Evolutionary conservation across 2,329 filamentous ascomycete genomes (phyloP).

Genomic region (Eutypa lata): DNA sequence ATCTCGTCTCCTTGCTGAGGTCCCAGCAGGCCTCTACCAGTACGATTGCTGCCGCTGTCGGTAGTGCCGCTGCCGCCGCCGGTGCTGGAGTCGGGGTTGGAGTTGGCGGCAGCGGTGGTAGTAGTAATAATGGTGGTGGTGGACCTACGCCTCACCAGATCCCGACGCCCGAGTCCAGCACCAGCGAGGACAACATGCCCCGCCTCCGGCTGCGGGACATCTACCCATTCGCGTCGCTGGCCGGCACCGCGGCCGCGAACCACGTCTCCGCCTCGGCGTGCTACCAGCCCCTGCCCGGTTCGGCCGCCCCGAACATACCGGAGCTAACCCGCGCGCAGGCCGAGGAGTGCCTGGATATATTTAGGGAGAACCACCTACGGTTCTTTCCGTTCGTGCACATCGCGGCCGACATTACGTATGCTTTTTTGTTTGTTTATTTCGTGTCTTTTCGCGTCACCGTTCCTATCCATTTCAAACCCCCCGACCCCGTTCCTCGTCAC

Average conservation of each 20-base stretch:
- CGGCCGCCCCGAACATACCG: constrained; percentile 6
- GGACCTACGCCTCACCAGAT: background rate
- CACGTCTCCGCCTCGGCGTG: constrained; percentile 1
- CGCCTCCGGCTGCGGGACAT: background rate
- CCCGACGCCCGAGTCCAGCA: background rate
- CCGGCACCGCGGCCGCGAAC: background rate
- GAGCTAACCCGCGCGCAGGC: constrained; percentile 18
- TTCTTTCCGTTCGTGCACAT: constrained; percentile 28
- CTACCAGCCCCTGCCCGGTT: constrained; percentile 14
- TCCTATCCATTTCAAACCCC: background rate
- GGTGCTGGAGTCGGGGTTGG: constrained; percentile 1
- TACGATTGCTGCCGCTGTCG: constrained; percentile 1
- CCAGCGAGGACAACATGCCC: background rate
- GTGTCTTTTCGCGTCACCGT: background rate
- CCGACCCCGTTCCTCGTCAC: background rate
- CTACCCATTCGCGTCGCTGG: background rate
- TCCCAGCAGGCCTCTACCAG: constrained; percentile 17
- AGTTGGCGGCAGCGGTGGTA: constrained; percentile 3
- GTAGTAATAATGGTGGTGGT: background rate
- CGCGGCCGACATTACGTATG: constrained; percentile 16
- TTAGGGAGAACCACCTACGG: constrained; percentile 19
- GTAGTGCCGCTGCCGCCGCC: constrained; percentile 3
- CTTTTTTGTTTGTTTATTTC: background rate
- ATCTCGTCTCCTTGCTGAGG: constrained; percentile 25
- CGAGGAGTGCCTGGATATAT: constrained; percentile 21